Conservation (phyloP, 495 filamentous ascomycete genomes). For the Sporormia fimetaria region DNA sequence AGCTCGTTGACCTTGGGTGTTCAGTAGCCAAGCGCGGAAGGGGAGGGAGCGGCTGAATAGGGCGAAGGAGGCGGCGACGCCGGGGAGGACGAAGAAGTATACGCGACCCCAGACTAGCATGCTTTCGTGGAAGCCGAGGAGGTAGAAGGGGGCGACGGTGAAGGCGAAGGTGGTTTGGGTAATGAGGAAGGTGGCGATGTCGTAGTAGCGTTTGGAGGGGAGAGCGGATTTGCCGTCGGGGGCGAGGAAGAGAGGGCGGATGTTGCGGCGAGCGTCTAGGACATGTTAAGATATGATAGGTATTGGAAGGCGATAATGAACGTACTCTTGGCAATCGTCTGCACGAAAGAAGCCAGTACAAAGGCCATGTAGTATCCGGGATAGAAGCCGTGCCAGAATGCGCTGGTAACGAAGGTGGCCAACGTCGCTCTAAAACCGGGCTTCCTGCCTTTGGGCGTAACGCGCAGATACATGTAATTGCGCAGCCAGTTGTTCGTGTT, state of each 20-base stretch:
- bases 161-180: conserved; percentile 83
- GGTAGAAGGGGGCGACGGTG: conserved; percentile 67
- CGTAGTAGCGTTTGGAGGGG: conserved; percentile 73
- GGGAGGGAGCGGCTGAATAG: conserved; percentile 46
- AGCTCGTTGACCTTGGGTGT: conserved; percentile 45
- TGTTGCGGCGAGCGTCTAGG: conserved; percentile 51
- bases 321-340: conserved; percentile 88
- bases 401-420: conserved; percentile 86
- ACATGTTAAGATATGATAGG: conserved; percentile 6
- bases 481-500: conserved; percentile 96
- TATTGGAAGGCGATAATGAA: conserved; percentile 8
- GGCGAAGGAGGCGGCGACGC: conserved; percentile 48
- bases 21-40: no score
- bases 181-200: conserved; percentile 62
- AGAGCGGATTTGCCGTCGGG: conserved; percentile 54
- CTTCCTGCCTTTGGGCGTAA: conserved; percentile 91
- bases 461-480: conserved; percentile 90
- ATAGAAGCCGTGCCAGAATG: conserved; percentile 97
- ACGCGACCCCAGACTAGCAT: conserved; percentile 67
- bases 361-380: conserved; percentile 94
- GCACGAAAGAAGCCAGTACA: conserved; percentile 75
- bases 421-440: conserved; percentile 90
- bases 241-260: conserved; percentile 88
- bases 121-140: conserved; percentile 57
- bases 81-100: conserved; percentile 77